These are phyloP conservation scores for Neofusicoccum parvum DNA, from an alignment of 2,329 filamentous ascomycete species.

Conservation along the genomic window DNA sequence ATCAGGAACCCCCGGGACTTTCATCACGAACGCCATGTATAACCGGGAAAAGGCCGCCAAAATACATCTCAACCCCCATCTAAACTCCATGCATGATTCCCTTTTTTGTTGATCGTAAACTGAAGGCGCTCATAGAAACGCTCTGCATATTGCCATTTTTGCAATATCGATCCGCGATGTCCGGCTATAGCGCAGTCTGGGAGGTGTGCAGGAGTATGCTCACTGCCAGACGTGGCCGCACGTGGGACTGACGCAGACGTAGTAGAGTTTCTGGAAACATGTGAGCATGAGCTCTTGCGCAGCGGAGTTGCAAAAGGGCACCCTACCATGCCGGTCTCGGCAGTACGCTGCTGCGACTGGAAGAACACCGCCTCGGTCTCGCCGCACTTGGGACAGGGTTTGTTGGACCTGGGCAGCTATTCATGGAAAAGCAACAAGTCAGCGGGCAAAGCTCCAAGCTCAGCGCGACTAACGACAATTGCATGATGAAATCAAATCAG, in stretches of 20 bases:
- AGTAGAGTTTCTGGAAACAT: constrained; percentile 51
- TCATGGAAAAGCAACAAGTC: constrained; percentile 52
- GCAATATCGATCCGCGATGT: not conserved
- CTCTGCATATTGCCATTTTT: not conserved
- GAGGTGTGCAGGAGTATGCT: not conserved
- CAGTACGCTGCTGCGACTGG: constrained; percentile 95
- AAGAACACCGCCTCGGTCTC: constrained; percentile 96
- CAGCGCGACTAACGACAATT: constrained; percentile 22
- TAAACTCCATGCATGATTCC: constrained; percentile 4
- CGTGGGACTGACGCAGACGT: constrained; percentile 87
- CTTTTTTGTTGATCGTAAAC: not conserved
- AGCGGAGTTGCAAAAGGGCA: not conserved
- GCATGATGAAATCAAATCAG: constrained; percentile 14
- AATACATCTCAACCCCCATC: not conserved
- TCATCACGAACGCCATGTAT: constrained; percentile 17
- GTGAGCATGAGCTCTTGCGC: constrained; percentile 32
- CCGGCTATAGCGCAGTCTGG: not conserved
- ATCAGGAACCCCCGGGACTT: constrained; percentile 12
- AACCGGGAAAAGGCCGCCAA: not conserved
- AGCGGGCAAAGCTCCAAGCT: constrained; percentile 34
- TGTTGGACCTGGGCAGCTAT: constrained; percentile 89
- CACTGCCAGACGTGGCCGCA: constrained; percentile 81
- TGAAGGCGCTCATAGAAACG: not conserved
- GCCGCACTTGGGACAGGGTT: constrained; percentile 80
- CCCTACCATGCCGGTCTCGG: constrained; percentile 96